phyloP scores from a whole-genome alignment of 768 basidiomycete species.

The Pleurotus eryngii region DNA sequence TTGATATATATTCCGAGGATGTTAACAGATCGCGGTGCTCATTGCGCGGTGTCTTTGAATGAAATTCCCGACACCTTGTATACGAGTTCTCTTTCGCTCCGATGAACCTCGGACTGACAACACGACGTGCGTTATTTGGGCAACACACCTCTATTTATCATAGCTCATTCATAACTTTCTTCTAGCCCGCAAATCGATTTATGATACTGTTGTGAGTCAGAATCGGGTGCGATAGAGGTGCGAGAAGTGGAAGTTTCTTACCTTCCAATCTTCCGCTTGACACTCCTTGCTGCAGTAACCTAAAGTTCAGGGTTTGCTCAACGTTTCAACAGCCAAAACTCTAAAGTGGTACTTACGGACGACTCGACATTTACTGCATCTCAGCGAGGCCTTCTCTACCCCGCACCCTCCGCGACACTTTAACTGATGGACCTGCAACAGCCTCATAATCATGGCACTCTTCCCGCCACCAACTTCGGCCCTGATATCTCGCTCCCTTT shows the following conservation, averaged over 20 bases:
- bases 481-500: neutral
- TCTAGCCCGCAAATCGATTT: no score
- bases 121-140: no score
- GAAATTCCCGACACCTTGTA: no score
- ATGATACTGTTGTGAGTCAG: no score
- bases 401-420: neutral
- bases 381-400: neutral
- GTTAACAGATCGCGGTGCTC: no score
- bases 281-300: neutral
- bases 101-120: no score
- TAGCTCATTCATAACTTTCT: no score
- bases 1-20: no score
- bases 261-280: neutral
- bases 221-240: no score
- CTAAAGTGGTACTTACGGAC: neutral
- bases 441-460: neutral
- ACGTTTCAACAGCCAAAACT: neutral
- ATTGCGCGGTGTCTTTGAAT: no score
- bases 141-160: no score
- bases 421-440: neutral
- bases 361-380: neutral
- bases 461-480: neutral
- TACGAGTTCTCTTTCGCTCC: no score
- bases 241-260: neutral
- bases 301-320: neutral